phyloP scores from a whole-genome alignment of 805 yeast genomes.

The Kockiozyma suomiensis region DNA sequence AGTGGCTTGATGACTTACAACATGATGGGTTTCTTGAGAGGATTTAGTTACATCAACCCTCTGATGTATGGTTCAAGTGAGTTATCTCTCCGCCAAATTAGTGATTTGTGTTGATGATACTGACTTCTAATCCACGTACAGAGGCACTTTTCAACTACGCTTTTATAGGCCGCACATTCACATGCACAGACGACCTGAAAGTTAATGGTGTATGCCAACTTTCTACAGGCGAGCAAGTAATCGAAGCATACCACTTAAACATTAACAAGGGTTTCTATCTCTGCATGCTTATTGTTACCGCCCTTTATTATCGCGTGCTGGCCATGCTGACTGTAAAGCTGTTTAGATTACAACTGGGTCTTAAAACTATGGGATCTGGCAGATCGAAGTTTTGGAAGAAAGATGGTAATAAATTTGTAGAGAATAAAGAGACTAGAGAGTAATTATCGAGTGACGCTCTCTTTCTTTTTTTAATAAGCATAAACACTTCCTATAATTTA shows the following conservation, averaged over 20 bases:
- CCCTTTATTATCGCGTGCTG: slow-evolving; percentile 38
- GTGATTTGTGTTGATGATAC: no score
- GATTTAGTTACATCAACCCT: slow-evolving; percentile 76
- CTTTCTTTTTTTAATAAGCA: no score
- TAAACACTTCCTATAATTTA: no score
- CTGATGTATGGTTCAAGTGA: slow-evolving; percentile 55
- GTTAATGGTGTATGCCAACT: slow-evolving; percentile 51
- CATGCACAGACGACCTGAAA: slow-evolving; percentile 50
- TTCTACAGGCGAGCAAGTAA: slow-evolving; percentile 57
- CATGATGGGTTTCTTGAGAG: slow-evolving; percentile 70
- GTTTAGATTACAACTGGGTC: slow-evolving; percentile 13
- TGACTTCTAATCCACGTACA: no score
- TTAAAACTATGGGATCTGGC: background rate
- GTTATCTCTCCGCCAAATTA: background rate
- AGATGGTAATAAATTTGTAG: background rate
- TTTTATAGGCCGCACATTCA: slow-evolving; percentile 54
- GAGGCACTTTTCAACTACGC: slow-evolving; percentile 41
- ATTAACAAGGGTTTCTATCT: slow-evolving; percentile 29
- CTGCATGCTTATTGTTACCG: slow-evolving; percentile 36
- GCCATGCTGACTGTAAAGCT: slow-evolving; percentile 37
- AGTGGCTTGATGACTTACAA: slow-evolving; percentile 80
- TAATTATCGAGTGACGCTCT: no score
- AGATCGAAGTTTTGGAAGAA: background rate
- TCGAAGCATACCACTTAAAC: slow-evolving; percentile 53
- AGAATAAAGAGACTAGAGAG: no score